These are phyloP conservation scores for Moniliophthora roreri DNA, from an alignment of 1,284 basidiomycete species.

Conservation along the genomic window DNA sequence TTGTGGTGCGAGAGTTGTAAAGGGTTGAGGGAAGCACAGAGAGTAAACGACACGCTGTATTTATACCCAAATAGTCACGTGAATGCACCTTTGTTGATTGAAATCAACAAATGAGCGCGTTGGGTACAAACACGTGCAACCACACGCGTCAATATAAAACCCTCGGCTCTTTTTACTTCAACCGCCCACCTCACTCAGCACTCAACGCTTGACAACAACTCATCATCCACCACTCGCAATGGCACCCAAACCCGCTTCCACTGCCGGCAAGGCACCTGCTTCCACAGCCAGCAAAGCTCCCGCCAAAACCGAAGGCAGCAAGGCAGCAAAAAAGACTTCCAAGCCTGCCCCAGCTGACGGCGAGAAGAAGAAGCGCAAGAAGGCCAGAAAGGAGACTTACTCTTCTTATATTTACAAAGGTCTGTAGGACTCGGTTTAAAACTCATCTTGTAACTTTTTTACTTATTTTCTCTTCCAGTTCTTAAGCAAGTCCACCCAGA, in stretches of 20 bases:
- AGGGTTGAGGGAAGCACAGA: constrained; percentile 12
- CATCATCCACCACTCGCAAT: constrained; percentile 38
- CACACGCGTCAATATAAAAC: constrained; percentile 41
- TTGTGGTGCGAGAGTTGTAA: constrained; percentile 19
- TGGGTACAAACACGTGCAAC: constrained; percentile 28
- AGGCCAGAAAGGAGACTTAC: constrained; percentile 89
- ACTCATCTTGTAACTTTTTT: constrained; percentile 8
- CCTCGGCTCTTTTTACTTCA: constrained; percentile 5
- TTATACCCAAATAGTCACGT: constrained; percentile 43
- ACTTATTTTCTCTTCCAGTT: constrained; percentile 41
- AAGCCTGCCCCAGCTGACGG: constrained; percentile 63
- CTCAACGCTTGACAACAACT: constrained; percentile 18
- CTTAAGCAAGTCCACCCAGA: constrained; percentile 94
- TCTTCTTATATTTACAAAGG: constrained; percentile 95
- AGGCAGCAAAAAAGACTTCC: constrained; percentile 38
- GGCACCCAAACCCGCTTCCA: constrained; percentile 81
- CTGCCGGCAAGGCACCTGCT: constrained; percentile 81
- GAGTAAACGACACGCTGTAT: constrained; percentile 20
- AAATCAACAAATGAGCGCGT: constrained; percentile 23
- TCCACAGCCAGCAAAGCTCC: constrained; percentile 78
- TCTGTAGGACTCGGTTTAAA: constrained; percentile 39
- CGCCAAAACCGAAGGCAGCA: constrained; percentile 59
- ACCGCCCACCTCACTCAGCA: constrained; percentile 11
- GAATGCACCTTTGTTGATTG: constrained; percentile 25
- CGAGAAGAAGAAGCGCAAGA: constrained; percentile 91